Evolutionary conservation across 306 rosid genomes (phyloP).

Genomic region (Sophora flavescens): DNA sequence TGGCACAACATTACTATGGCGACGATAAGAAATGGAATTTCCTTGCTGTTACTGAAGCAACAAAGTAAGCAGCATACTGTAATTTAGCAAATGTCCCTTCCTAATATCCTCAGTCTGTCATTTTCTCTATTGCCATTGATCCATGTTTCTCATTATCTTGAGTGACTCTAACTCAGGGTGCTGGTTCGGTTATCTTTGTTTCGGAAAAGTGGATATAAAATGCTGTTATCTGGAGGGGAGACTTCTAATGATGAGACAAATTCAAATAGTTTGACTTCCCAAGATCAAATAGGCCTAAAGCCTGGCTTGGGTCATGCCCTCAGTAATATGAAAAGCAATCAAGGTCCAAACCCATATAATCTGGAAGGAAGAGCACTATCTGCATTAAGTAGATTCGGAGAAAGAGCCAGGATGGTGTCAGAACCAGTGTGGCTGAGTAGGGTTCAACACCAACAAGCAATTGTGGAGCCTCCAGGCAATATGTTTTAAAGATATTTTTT

Average conservation of each 20-base stretch:
- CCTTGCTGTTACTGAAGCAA: constrained; percentile 85
- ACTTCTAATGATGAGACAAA: constrained; percentile 61
- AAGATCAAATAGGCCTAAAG: constrained; percentile 42
- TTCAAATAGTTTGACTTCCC: constrained; percentile 53
- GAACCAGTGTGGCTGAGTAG: constrained; percentile 64
- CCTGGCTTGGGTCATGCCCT: constrained; percentile 52
- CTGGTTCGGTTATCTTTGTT: constrained; percentile 83
- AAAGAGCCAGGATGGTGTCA: constrained; percentile 69
- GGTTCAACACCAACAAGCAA: constrained; percentile 72
- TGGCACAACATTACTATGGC: constrained; percentile 88
- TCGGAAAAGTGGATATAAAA: constrained; percentile 84
- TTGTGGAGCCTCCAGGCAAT: constrained; percentile 67
- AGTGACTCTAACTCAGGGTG: constrained; percentile 66
- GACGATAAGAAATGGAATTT: constrained; percentile 93
- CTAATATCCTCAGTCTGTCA: constrained; percentile 36
- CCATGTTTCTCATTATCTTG: constrained; percentile 44
- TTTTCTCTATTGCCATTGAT: constrained; percentile 1
- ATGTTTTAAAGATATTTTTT: constrained; percentile 19
- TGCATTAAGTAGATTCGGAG: constrained; percentile 84
- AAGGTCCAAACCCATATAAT: constrained; percentile 62
- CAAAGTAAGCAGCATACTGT: constrained; percentile 68
- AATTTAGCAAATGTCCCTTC: constrained; percentile 30
- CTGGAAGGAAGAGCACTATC: constrained; percentile 88
- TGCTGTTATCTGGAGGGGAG: constrained; percentile 90
- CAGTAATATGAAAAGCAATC: constrained; percentile 52